Evolutionary conservation across 2,329 filamentous ascomycete species (phyloP), one percentile per base, ranked within the genome.

Genomic region (Zopfia rhizophila): DNA sequence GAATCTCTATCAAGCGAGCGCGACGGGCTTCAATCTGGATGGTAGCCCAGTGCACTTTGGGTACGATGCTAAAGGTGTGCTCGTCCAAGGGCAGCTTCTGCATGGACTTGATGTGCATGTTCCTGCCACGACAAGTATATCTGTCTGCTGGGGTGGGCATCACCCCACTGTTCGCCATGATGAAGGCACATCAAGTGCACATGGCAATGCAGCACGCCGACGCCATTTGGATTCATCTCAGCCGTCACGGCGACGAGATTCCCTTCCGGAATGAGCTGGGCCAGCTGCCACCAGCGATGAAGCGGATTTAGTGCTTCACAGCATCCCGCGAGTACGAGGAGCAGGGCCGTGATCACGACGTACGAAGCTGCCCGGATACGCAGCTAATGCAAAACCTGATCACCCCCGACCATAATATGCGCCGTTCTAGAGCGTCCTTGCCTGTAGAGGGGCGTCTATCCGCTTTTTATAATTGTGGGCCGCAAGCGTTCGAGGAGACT

Each of bases 61-160:
- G 24, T 24, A 33, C 28, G 11, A 31, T 21, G 14, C 25, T 38
- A 7, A 22, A 22, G 11, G 23, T 30, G 12, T 38, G 38, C 28
- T 48, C 38, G 11, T 38, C 38, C 14, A 12, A 24, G 27, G 45
- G 45, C 12, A 7, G 10, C n/a, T 48, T 48, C 27, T 13, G 25
- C 13, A 31, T 36, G 11, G 45, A 43, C 16, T 30, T 29, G 30
- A 38, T n/a, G 14, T 24, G 13, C 4, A 18, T 37, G 18, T 38
- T 33, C 14, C 45, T 38, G 4, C 30, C 30, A n/a, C 45, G 45
- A 13, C 45, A 48, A 28, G 6, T 48, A 18, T 44, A 48, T 22
- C 44, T 48, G 12, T 38, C 31, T 19, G 40, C 38, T 37, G 45
- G 39, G 13, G 44, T 48, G 23, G 38, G 45, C 21, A 41, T 48